Base-by-base conservation (phyloP, 1,284 basidiomycete species). In the Papiliotrema nemorosa region DNA sequence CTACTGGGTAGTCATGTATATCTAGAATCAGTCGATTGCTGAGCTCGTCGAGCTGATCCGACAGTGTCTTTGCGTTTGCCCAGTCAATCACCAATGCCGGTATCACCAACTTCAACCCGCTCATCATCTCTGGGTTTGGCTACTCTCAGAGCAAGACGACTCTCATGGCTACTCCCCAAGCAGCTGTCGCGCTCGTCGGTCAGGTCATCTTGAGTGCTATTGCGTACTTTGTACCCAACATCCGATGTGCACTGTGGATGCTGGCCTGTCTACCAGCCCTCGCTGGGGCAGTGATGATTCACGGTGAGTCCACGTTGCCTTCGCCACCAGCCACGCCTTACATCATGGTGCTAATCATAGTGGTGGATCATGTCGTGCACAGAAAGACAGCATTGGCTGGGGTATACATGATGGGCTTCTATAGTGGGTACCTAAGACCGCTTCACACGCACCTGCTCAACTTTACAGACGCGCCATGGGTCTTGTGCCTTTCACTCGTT, bases 1-100 rank as follows among this genome's bases (percentile, higher is more conserved):
- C 3, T 45, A 45, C 29, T 45, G 34, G 29, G 44, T 45, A 37
- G 53, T 34, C 14, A 46, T 13, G 34, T 60, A 27, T 41, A 41
- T 21, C 44, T 38, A 3, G 33, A 38, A 38, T 52, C 24, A 75
- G 80, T 3, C 83, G 86, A 63, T 74, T 82, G 18, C 62, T 78
- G 27, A 83, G 86, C 63, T 81, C 83, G 18, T 20, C 12, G 20
- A 10, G 38, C 38, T 39, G 38, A 39, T 16, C 21, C 14, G 29
- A 54, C 13, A 43, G 56, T 12, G 25, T 63, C 25, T 47, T 56
- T 12, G 51, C 52, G 9, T 4, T 60, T 16, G 38, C 50, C 7
- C 42, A 47, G 1, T 49, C 45, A 7, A 42, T 64, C 4, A 58
- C 60, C n/a, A 58, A 58, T 21, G 38, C 38, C 38, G 54, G 51